A percentile compares a stretch with the other conserved stretches of the same genome.
These are phyloP conservation scores for Chytridiales sp. DNA, from an alignment of 371 early-diverging fungal genomes.

Conservation along the genomic window DNA sequence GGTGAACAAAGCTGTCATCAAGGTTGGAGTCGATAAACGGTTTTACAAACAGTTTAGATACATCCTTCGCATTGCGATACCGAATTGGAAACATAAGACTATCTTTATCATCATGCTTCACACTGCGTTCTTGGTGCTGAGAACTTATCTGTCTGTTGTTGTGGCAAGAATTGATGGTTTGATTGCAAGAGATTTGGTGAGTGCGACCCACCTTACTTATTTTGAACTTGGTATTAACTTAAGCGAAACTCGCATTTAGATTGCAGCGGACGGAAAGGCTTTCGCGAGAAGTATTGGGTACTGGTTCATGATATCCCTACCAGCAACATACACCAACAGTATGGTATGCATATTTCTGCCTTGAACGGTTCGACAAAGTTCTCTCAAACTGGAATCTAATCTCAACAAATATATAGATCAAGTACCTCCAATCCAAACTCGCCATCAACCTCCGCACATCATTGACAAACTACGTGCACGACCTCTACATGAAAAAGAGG, in stretches of 20 bases:
- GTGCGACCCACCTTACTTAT: background rate
- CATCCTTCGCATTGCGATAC: conserved; percentile 45
- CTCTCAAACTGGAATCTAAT: background rate
- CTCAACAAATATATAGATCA: conserved; percentile 21
- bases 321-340: conserved; percentile 95
- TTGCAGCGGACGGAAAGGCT: conserved; percentile 70
- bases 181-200: conserved; percentile 77
- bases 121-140: conserved; percentile 79
- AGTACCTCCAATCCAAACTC: conserved; percentile 48
- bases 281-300: conserved; percentile 77
- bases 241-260: conserved; percentile 36
- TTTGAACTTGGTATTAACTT: background rate
- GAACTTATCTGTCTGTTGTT: conserved; percentile 89
- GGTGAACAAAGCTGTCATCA: conserved; percentile 25
- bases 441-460: conserved; percentile 47
- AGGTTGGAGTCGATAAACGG: conserved; percentile 45
- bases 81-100: conserved; percentile 63
- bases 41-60: conserved; percentile 42
- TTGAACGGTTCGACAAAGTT: background rate
- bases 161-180: conserved; percentile 54
- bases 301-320: conserved; percentile 92
- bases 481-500: conserved; percentile 75
- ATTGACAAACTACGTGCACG: conserved; percentile 47
- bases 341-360: conserved; percentile 57
- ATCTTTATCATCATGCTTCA: conserved; percentile 75